Evolutionary conservation across 2,329 filamentous ascomycete species (phyloP).

Genomic region (Diaporthe aspalathi): DNA sequence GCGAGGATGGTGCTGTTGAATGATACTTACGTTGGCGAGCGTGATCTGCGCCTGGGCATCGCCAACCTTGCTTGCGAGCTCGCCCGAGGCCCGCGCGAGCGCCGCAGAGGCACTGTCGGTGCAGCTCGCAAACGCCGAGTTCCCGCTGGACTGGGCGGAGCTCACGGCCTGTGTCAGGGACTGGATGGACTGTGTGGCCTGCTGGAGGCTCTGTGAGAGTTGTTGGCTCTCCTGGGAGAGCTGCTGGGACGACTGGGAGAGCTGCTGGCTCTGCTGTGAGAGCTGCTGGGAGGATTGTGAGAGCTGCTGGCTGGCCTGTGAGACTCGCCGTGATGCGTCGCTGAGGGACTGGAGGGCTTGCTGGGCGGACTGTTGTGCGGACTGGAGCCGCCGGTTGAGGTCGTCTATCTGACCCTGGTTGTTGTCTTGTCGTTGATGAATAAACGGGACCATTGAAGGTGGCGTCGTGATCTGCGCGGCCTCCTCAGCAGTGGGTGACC

Average conservation of each 20-base stretch:
- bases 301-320: constrained; percentile 49
- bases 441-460: constrained; percentile 34
- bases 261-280: constrained; percentile 47
- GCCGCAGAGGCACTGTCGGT: constrained; percentile 45
- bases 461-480: constrained; percentile 44
- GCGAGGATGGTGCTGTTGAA: too few species aligned
- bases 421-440: constrained; percentile 41
- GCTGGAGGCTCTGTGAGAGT: constrained; percentile 39
- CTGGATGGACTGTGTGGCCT: constrained; percentile 42
- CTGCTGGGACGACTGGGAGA: constrained; percentile 46
- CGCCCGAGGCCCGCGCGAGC: constrained; percentile 45
- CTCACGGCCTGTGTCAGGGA: constrained; percentile 44
- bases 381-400: constrained; percentile 39
- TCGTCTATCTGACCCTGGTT: constrained; percentile 43
- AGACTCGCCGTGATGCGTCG: constrained; percentile 46
- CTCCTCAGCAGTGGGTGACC: constrained; percentile 31
- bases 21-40: constrained; percentile 44
- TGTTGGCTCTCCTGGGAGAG: constrained; percentile 39
- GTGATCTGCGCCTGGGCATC: constrained; percentile 49
- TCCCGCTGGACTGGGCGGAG: constrained; percentile 46
- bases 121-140: constrained; percentile 44
- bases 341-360: constrained; percentile 45
- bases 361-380: constrained; percentile 47
- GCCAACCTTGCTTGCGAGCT: constrained; percentile 45
- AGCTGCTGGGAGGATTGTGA: constrained; percentile 46